These are phyloP conservation scores for Hyphopichia pseudoburtonii DNA, from an alignment of 1,139 yeast species.

Conservation along the genomic window DNA sequence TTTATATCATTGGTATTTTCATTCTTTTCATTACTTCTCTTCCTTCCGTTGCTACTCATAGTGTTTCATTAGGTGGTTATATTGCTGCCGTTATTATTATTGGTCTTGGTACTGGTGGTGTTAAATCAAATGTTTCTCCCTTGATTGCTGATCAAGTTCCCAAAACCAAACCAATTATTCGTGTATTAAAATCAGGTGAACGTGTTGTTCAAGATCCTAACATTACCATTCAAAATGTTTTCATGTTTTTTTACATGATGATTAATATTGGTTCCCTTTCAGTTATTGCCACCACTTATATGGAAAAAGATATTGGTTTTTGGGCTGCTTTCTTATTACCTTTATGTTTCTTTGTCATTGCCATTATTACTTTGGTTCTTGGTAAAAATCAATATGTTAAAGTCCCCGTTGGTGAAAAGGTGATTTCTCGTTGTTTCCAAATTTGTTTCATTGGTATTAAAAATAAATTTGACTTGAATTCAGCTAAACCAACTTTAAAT, in stretches of 20 bases:
- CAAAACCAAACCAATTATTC: conserved; percentile 36
- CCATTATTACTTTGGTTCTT: conserved; percentile 50
- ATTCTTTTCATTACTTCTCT: conserved; percentile 71
- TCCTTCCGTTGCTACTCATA: conserved; percentile 55
- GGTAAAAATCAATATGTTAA: conserved; percentile 61
- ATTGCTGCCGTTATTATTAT: conserved; percentile 63
- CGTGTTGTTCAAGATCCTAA: conserved; percentile 42
- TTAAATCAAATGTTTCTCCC: conserved; percentile 77
- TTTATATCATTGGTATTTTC: conserved; percentile 64
- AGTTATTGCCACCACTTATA: conserved; percentile 42
- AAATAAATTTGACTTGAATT: conserved; percentile 51
- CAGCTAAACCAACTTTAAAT: conserved; percentile 54
- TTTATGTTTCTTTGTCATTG: conserved; percentile 65
- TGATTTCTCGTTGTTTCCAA: conserved; percentile 56
- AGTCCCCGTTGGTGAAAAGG: conserved; percentile 63
- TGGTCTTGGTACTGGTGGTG: conserved; percentile 81
- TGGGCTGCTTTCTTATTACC: conserved; percentile 57
- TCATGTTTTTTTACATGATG: conserved; percentile 45
- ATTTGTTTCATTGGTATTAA: conserved; percentile 45
- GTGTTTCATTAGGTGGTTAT: conserved; percentile 52
- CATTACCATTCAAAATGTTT: conserved; percentile 42
- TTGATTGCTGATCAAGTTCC: conserved; percentile 74
- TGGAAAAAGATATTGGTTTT: conserved; percentile 38
- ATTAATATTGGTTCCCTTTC: conserved; percentile 42
- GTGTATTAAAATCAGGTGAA: conserved; percentile 36